Conservation (phyloP, 177 flowering plant species). For the Vitis hybrid region DNA sequence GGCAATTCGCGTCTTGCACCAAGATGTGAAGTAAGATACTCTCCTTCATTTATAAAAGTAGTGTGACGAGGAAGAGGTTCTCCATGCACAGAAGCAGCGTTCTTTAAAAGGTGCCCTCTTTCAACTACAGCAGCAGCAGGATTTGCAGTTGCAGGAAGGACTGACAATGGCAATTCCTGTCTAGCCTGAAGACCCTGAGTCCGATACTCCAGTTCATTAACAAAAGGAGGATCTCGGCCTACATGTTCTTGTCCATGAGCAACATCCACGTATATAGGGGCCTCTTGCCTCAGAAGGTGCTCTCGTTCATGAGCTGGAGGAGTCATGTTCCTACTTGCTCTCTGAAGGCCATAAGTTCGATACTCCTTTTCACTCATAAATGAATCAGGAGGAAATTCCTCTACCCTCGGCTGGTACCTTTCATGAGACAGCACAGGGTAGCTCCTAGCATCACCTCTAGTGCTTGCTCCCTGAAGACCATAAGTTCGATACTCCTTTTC, state of each 20-base stretch:
- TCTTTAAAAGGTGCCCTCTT: too few species aligned
- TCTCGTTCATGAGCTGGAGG: slow-evolving; percentile 29
- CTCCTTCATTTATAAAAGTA: slow-evolving; percentile 30
- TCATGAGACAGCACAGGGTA: slow-evolving; percentile 22
- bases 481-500: slow-evolving; percentile 62
- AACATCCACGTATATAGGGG: slow-evolving; percentile 9
- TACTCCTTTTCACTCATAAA: slow-evolving; percentile 61
- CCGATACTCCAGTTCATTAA: slow-evolving; percentile 32
- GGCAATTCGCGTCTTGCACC: slow-evolving; percentile 19
- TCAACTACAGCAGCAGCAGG: slow-evolving; percentile 20
- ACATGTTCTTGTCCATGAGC: slow-evolving; percentile 15
- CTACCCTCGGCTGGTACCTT: slow-evolving; percentile 26
- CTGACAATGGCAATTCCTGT: slow-evolving; percentile 19
- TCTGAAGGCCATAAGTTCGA: slow-evolving; percentile 55
- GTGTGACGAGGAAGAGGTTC: too few species aligned
- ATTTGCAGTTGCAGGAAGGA: slow-evolving; percentile 16
- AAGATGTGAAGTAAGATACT: slow-evolving; percentile 33
- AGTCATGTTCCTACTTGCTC: slow-evolving; percentile 26
- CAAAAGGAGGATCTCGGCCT: slow-evolving; percentile 27
- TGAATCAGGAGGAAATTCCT: slow-evolving; percentile 31
- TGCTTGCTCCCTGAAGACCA: slow-evolving; percentile 47
- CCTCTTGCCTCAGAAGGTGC: slow-evolving; percentile 23
- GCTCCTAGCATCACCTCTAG: slow-evolving; percentile 19
- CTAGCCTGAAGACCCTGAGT: slow-evolving; percentile 28
- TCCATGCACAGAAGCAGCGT: too few species aligned